Percentiles rank a stretch among this genome's conserved stretches.
These are phyloP conservation scores for Komagataea norvegica DNA, from an alignment of 1,139 yeast genomes.

Conservation along the genomic window DNA sequence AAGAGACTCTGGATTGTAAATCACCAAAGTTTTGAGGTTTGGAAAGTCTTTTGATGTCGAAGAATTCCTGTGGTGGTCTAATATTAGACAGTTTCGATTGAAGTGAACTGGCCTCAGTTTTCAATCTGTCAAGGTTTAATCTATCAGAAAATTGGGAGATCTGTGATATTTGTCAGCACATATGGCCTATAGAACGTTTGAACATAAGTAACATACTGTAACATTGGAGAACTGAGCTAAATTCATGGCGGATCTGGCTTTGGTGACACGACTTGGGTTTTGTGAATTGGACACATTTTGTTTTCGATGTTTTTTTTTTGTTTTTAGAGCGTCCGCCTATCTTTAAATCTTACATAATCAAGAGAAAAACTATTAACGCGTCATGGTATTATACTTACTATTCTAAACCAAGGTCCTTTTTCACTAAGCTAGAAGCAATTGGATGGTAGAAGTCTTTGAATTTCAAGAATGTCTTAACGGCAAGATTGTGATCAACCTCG, in stretches of 20 bases:
- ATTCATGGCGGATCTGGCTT: slow-evolving; percentile 8
- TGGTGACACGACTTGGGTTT: neutral
- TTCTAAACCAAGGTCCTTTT: slow-evolving; percentile 53
- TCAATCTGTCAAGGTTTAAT: slow-evolving; percentile 48
- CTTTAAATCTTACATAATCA: neutral
- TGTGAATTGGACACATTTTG: neutral
- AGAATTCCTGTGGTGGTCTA: slow-evolving; percentile 89
- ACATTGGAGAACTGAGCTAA: slow-evolving; percentile 18
- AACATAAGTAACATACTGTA: slow-evolving; percentile 30
- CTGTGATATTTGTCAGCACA: too few species aligned
- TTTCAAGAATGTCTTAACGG: slow-evolving; percentile 57
- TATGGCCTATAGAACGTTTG: too few species aligned
- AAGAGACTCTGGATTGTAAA: slow-evolving; percentile 80
- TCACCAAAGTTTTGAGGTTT: slow-evolving; percentile 90
- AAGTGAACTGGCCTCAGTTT: slow-evolving; percentile 40
- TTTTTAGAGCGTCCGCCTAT: too few species aligned
- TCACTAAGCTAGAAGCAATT: slow-evolving; percentile 73
- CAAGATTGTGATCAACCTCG: slow-evolving; percentile 60
- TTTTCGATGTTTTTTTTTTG: neutral
- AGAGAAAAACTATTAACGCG: neutral
- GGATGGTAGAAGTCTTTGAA: slow-evolving; percentile 70
- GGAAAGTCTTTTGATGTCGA: slow-evolving; percentile 82
- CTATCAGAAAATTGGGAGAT: slow-evolving; percentile 44
- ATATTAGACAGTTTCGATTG: slow-evolving; percentile 67
- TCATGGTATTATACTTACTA: too few species aligned